Evolutionary conservation across 139 green algal genomes (phyloP).

Genomic region (Chlorella sorokiniana): DNA sequence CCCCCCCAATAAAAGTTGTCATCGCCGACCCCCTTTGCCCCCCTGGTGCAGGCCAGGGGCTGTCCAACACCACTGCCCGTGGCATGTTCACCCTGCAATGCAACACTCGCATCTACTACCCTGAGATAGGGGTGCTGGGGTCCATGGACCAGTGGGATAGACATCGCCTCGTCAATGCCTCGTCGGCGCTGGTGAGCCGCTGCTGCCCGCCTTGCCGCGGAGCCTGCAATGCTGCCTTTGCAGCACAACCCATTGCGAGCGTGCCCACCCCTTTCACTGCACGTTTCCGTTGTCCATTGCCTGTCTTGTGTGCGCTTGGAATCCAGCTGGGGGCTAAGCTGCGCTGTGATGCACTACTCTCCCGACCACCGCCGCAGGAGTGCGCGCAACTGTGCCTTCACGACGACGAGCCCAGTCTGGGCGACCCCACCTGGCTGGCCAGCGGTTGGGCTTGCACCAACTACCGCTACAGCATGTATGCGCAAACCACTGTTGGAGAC

Average conservation of each 20-base stretch:
- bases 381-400: slow-evolving; percentile 6
- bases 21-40: background rate
- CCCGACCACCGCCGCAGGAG: background rate
- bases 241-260: too few relatives aligned
- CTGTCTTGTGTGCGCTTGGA: too few relatives aligned
- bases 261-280: too few relatives aligned
- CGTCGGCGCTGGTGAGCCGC: background rate
- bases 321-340: too few relatives aligned
- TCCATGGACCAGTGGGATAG: background rate
- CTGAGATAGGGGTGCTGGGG: background rate
- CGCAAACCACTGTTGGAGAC: background rate
- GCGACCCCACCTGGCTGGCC: background rate
- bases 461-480: background rate
- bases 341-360: too few relatives aligned
- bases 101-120: background rate
- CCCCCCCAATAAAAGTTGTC: too few relatives aligned
- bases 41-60: background rate
- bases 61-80: background rate
- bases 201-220: background rate
- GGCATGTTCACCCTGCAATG: background rate
- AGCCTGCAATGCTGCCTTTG: background rate
- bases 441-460: slow-evolving; percentile 2
- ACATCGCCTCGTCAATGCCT: background rate
- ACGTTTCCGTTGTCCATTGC: too few relatives aligned
- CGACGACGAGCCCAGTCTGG: background rate